These are phyloP conservation scores for Penicillium brevicompactum DNA, from an alignment of 2,329 filamentous ascomycete species.

Conservation along the genomic window DNA sequence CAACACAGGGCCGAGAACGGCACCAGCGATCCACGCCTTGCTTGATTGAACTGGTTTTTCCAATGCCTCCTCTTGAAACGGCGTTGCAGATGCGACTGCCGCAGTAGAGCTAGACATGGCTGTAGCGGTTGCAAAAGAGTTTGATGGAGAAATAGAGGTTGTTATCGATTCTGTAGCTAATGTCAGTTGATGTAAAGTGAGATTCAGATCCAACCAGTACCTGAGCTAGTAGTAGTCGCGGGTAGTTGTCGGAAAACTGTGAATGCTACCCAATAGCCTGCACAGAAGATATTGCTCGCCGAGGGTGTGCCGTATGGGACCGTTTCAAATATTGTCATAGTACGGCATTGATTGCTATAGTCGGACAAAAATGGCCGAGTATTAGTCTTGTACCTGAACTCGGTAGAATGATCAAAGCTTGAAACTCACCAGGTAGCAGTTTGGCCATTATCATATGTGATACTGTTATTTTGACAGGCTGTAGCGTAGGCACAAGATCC, in stretches of 20 bases:
- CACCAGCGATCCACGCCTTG: no score
- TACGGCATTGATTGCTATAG: neutral
- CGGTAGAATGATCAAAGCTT: no score
- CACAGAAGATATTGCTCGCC: constrained; percentile 1
- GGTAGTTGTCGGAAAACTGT: neutral
- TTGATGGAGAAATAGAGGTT: no score
- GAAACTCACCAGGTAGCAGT: neutral
- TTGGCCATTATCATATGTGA: neutral
- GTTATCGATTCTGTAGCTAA: no score
- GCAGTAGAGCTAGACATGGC: no score
- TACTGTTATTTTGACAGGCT: neutral
- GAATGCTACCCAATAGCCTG: neutral
- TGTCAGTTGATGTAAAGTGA: no score
- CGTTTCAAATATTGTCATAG: neutral
- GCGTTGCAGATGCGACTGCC: no score
- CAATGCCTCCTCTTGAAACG: no score
- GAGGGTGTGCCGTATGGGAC: neutral
- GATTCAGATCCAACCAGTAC: neutral
- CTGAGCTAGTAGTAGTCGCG: neutral
- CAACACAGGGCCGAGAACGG: no score
- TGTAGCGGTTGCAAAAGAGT: no score
- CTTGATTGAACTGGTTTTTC: no score
- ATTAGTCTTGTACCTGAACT: neutral
- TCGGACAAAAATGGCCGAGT: neutral
- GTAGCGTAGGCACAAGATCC: neutral